Base-by-base conservation (phyloP, 108 stramenopile genomes). In the Pseudonitzschia delicatissima region DNA sequence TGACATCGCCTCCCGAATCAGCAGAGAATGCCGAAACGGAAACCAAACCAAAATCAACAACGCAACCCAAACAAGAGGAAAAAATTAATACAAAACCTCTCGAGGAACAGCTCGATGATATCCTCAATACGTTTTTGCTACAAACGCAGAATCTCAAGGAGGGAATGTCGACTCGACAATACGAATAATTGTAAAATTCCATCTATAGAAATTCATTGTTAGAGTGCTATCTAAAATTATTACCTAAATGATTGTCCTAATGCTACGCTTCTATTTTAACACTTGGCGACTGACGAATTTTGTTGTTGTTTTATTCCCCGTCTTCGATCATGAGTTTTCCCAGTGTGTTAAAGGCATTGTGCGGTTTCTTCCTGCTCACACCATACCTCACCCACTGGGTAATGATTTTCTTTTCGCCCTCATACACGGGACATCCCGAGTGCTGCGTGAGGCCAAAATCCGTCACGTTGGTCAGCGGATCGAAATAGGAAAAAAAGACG, bases 321-420 rank as follows among this genome's bases (percentile, higher is more conserved):
- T 55, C 60, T 42, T 61, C 60, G 20, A 17, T 5, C 4, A n/a
- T 11, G 25, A 40, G 36, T 8, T 18, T 40, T 4, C 4, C 27
- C 13, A 61, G 49, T 57, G 87, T 85, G 73, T 88, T 88, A 74
- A 84, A 82, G 9, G 77, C 59, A 66, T 73, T 57, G 85, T 90
- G 90, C 0, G 82, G 78, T 40, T 68, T 86, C 52, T 83, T 84
- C 47, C 53, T 62, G 51, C 60, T 66, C 42, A 96, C 95, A 32
- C 93, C 93, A 45, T 71, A 62, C 48, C 95, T 72, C 37, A 96
- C 78, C 95, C 95, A 96, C 69, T 94, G 86, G 8, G 95, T 96
- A 18, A 92, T 79, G 57, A 96, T 94, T 72, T 87, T 91, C 82
- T 96, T 96, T 69, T 88, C 89, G 9, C 96, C 97, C 67, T 85